A percentile compares a stretch with the other conserved stretches of the same genome.
Evolutionary conservation across 306 rosid species (phyloP).

Genomic region (Senna tora): DNA sequence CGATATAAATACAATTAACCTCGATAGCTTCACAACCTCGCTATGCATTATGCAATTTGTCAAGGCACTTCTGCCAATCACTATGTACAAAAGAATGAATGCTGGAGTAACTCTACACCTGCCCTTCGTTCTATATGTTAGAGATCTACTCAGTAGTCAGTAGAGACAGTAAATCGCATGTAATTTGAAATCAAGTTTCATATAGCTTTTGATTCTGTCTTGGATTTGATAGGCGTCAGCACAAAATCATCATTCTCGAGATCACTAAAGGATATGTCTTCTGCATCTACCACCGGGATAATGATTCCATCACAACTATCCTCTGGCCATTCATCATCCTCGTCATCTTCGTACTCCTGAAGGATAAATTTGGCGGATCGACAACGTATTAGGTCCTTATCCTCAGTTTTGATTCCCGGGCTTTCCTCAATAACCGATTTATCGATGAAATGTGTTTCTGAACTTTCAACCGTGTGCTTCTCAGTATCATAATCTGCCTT

Average conservation of each 20-base stretch:
- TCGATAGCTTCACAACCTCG: no score
- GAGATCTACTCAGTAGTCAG: conserved; percentile 17
- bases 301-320: conserved; percentile 52
- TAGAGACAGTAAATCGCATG: conserved; percentile 31
- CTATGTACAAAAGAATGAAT: conserved; percentile 54
- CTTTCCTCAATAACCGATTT: conserved; percentile 69
- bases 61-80: no score
- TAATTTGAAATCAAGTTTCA: conserved; percentile 34
- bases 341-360: conserved; percentile 59
- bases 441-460: conserved; percentile 56
- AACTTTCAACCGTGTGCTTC: conserved; percentile 54
- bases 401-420: conserved; percentile 49
- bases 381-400: conserved; percentile 48
- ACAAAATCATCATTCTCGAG: conserved; percentile 83
- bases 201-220: conserved; percentile 45
- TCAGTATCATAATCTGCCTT: conserved; percentile 54
- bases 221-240: conserved; percentile 45
- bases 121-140: conserved; percentile 34
- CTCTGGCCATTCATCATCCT: conserved; percentile 81
- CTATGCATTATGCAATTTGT: no score
- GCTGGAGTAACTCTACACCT: conserved; percentile 9
- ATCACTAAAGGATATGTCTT: conserved; percentile 96
- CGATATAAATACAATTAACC: neutral
- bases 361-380: conserved; percentile 52
- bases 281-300: conserved; percentile 58